phyloP scores from a whole-genome alignment of 805 yeast species.

The Ogataea methylovora region DNA sequence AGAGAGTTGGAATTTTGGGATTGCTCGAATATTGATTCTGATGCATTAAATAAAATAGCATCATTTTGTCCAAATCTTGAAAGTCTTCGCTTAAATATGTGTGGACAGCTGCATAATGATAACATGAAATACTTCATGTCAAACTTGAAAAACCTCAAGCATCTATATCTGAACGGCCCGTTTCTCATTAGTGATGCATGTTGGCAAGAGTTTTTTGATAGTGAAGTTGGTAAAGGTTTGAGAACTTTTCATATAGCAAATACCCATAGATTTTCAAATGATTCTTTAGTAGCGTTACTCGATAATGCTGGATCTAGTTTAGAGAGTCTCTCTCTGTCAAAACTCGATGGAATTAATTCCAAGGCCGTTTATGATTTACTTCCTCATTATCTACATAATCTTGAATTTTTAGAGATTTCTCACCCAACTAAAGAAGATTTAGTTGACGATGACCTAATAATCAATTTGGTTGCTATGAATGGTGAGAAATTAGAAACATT shows the following conservation, averaged over 20 bases:
- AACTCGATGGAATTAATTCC: constrained; percentile 66
- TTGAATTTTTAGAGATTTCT: constrained; percentile 57
- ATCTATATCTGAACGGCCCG: constrained; percentile 78
- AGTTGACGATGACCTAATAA: constrained; percentile 59
- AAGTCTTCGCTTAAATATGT: constrained; percentile 70
- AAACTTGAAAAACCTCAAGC: constrained; percentile 46
- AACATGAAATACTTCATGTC: constrained; percentile 55
- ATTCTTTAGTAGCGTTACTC: constrained; percentile 53
- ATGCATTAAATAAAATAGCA: constrained; percentile 61
- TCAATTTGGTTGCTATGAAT: constrained; percentile 49
- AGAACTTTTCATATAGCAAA: constrained; percentile 57
- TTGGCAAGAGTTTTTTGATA: constrained; percentile 73
- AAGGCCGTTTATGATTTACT: constrained; percentile 51
- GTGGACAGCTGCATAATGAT: constrained; percentile 85
- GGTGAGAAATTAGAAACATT: constrained; percentile 57
- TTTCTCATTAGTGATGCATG: constrained; percentile 67
- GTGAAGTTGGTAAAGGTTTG: constrained; percentile 42
- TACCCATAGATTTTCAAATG: constrained; percentile 76
- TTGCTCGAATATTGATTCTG: constrained; percentile 71
- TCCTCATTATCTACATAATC: constrained; percentile 50
- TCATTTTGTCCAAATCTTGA: constrained; percentile 72
- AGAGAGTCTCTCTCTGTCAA: constrained; percentile 49
- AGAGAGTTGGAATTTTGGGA: constrained; percentile 76
- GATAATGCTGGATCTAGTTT: constrained; percentile 54
- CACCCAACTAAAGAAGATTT: constrained; percentile 62